Conservation (phyloP, 148 eudicot genomes). For the Silene conica region DNA sequence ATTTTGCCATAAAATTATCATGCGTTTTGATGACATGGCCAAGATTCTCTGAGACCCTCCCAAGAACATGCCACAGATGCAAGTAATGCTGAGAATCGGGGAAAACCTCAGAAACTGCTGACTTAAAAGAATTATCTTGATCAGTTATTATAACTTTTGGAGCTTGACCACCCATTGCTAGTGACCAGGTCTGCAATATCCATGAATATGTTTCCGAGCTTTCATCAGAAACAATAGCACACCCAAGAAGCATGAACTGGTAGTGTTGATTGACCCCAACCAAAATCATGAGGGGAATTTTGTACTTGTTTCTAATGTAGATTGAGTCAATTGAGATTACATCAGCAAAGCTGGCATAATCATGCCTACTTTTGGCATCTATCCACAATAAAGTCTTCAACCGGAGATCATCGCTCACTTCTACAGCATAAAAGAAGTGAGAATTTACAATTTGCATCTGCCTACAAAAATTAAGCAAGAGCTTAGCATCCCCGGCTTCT, state of each 20-base stretch:
- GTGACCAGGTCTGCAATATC: conserved; percentile 84
- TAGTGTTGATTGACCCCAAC: conserved; percentile 95
- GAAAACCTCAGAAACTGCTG: conserved; percentile 59
- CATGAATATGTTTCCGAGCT: conserved; percentile 59
- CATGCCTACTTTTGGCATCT: conserved; percentile 96
- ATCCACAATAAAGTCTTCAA: conserved; percentile 77
- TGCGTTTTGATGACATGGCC: conserved; percentile 64
- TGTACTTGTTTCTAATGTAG: conserved; percentile 82
- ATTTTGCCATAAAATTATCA: conserved; percentile 57
- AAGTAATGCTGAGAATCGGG: conserved; percentile 67
- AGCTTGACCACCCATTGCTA: conserved; percentile 79
- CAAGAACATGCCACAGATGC: conserved; percentile 74
- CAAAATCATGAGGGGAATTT: conserved; percentile 79
- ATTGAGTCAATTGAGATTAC: conserved; percentile 79
- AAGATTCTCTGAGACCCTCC: conserved; percentile 63
- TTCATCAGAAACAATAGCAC: conserved; percentile 84
- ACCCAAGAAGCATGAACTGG: conserved; percentile 90
- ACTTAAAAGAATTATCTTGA: conserved; percentile 52
- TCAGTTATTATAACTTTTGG: conserved; percentile 81
- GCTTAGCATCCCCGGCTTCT: conserved; percentile 67
- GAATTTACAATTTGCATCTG: conserved; percentile 75
- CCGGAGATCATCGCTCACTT: conserved; percentile 69
- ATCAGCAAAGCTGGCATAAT: conserved; percentile 64
- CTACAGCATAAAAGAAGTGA: conserved; percentile 87
- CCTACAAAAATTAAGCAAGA: conserved; percentile 62